phyloP scores from a whole-genome alignment of 2,329 filamentous ascomycete species.

The Pseudocercospora crystallina region DNA sequence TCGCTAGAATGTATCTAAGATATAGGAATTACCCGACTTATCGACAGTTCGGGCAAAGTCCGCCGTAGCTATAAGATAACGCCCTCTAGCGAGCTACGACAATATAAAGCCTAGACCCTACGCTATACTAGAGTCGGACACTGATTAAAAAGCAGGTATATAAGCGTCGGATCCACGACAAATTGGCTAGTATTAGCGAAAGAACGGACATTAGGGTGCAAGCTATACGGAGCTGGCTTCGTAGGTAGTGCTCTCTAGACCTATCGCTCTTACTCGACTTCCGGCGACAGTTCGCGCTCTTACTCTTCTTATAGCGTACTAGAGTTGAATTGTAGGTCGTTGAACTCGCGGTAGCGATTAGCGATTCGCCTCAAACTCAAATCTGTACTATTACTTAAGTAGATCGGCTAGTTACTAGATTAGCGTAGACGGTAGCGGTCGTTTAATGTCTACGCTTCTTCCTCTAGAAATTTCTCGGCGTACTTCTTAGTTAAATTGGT shows the following conservation, averaged over 20 bases:
- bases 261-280: conserved; percentile 62
- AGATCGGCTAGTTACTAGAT: not conserved
- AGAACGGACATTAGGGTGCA: conserved; percentile 45
- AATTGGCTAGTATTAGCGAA: conserved; percentile 43
- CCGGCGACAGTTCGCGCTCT: conserved; percentile 65
- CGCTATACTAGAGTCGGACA: conserved; percentile 8
- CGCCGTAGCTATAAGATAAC: conserved; percentile 12
- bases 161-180: conserved; percentile 30
- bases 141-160: conserved; percentile 20
- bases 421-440: conserved; percentile 23
- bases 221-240: conserved; percentile 40
- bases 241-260: conserved; percentile 47
- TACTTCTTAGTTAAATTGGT: conserved; percentile 38
- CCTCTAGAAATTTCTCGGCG: conserved; percentile 59
- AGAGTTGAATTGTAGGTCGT: conserved; percentile 17
- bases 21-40: not conserved
- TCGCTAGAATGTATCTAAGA: conserved; percentile 51
- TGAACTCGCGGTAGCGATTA: conserved; percentile 24
- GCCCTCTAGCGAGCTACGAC: conserved; percentile 10
- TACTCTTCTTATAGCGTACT: conserved; percentile 62
- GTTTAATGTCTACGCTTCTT: conserved; percentile 66
- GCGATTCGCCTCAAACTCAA: conserved; percentile 32
- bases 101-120: conserved; percentile 6
- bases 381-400: conserved; percentile 12
- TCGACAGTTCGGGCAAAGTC: conserved; percentile 17